phyloP scores from a whole-genome alignment of 1,139 yeast species.

The Geotrichum bryndzae region DNA sequence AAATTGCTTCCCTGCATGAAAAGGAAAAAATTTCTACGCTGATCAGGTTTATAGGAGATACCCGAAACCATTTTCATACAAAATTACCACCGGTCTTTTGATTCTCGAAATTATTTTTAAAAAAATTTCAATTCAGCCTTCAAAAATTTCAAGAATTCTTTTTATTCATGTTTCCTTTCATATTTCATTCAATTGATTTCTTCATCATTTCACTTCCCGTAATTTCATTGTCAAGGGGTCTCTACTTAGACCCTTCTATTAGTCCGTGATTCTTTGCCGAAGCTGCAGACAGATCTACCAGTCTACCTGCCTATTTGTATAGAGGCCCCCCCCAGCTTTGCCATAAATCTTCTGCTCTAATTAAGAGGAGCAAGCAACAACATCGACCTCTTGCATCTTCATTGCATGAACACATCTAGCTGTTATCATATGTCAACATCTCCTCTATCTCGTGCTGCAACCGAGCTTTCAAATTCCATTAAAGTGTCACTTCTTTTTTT shows the following conservation, averaged over 20 bases:
- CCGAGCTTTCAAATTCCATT: not conserved
- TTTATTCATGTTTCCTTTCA: not conserved
- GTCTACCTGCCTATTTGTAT: not conserved
- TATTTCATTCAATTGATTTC: not conserved
- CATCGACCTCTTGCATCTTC: not conserved
- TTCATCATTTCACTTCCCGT: not conserved
- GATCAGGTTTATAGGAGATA: not conserved
- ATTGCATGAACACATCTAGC: not conserved
- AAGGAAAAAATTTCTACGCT: not conserved
- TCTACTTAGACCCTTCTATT: no score
- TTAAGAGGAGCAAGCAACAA: not conserved
- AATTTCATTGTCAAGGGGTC: not conserved
- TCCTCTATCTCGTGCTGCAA: not conserved
- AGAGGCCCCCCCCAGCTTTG: not conserved
- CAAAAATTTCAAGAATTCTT: not conserved
- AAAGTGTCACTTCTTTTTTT: not conserved
- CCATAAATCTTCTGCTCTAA: not conserved
- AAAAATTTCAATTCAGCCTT: not conserved
- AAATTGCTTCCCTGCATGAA: no score
- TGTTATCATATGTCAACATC: not conserved
- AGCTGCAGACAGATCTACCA: not conserved
- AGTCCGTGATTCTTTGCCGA: no score
- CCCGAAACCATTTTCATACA: not conserved
- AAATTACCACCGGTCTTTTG: not conserved
- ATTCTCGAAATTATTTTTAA: no score